A percentile compares a stretch with the other conserved stretches of the same genome.
Evolutionary conservation across 805 yeast species (phyloP).

Genomic region (Monosporozyma servazzii): DNA sequence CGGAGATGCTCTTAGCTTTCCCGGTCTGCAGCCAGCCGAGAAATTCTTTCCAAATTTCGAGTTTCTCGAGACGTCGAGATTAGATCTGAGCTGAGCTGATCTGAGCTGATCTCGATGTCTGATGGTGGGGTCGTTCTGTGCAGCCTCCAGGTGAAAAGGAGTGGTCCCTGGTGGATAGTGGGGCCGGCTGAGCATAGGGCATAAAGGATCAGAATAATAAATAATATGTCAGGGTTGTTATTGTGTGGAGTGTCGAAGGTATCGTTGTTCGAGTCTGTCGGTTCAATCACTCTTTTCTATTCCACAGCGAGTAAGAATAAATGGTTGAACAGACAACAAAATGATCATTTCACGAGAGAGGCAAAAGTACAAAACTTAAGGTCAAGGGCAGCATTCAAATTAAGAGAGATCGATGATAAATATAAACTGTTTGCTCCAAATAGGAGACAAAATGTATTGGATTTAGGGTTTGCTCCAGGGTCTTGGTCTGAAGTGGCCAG

Average conservation of each 20-base stretch:
- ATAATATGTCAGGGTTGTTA: not conserved
- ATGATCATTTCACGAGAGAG: conserved; percentile 56
- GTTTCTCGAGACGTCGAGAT: too few species aligned
- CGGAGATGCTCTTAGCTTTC: too few species aligned
- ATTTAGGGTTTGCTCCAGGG: conserved; percentile 89
- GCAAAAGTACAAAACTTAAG: conserved; percentile 55
- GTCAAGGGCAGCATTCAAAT: conserved; percentile 88
- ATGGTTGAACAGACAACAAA: conserved; percentile 67
- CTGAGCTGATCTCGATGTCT: too few species aligned
- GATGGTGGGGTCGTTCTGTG: too few species aligned
- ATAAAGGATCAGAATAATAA: not conserved
- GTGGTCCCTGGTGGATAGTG: too few species aligned
- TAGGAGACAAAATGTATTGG: conserved; percentile 53
- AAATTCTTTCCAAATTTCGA: too few species aligned
- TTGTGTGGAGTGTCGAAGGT: not conserved
- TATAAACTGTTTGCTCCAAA: conserved; percentile 45
- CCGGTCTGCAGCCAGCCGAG: too few species aligned
- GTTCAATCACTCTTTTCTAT: not conserved
- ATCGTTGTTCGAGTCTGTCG: not conserved
- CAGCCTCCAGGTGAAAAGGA: too few species aligned
- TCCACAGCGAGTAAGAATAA: conserved; percentile 19
- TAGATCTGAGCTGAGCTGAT: too few species aligned
- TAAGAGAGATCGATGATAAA: conserved; percentile 62
- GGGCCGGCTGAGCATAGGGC: too few species aligned
- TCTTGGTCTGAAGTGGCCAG: conserved; percentile 87